phyloP scores from a whole-genome alignment of 257 asterid genomes.

The Haberlea rhodopensis region DNA sequence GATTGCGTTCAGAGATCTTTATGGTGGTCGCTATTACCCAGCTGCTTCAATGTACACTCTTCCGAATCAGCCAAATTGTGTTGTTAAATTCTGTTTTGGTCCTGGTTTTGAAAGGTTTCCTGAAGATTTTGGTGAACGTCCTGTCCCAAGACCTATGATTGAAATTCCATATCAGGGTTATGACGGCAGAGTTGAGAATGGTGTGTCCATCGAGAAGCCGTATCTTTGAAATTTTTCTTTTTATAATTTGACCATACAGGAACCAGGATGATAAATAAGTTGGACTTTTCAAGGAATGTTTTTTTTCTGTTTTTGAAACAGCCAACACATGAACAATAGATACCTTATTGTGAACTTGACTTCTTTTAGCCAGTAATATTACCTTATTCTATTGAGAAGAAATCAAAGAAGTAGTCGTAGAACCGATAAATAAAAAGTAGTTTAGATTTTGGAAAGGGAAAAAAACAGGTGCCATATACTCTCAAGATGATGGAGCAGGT shows the following conservation, averaged over 20 bases:
- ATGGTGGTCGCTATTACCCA: conserved; percentile 89
- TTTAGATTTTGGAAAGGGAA: conserved; percentile 16
- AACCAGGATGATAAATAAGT: conserved; percentile 13
- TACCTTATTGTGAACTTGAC: conserved; percentile 23
- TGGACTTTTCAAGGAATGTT: too few relatives aligned
- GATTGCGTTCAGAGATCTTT: conserved; percentile 74
- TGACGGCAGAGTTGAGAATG: conserved; percentile 64
- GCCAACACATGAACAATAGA: conserved; percentile 23
- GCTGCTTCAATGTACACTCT: conserved; percentile 99
- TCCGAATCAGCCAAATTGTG: conserved; percentile 87
- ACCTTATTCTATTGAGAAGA: not conserved
- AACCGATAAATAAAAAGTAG: too few relatives aligned
- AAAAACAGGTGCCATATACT: too few relatives aligned
- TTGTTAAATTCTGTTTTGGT: conserved; percentile 89
- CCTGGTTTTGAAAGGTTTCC: conserved; percentile 88
- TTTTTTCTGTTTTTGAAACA: too few relatives aligned
- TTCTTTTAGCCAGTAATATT: conserved; percentile 15
- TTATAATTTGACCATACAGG: conserved; percentile 9
- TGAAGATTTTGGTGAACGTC: conserved; percentile 69
- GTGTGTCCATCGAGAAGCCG: conserved; percentile 67
- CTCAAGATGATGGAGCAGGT: too few relatives aligned
- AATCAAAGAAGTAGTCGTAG: conserved; percentile 18
- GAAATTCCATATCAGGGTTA: conserved; percentile 88
- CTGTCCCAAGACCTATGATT: conserved; percentile 73
- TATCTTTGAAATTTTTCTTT: conserved; percentile 31